A percentile compares a stretch with the other conserved stretches of the same genome.
Conservation (phyloP, 331 rosid genomes). For the Ulmus americana region DNA sequence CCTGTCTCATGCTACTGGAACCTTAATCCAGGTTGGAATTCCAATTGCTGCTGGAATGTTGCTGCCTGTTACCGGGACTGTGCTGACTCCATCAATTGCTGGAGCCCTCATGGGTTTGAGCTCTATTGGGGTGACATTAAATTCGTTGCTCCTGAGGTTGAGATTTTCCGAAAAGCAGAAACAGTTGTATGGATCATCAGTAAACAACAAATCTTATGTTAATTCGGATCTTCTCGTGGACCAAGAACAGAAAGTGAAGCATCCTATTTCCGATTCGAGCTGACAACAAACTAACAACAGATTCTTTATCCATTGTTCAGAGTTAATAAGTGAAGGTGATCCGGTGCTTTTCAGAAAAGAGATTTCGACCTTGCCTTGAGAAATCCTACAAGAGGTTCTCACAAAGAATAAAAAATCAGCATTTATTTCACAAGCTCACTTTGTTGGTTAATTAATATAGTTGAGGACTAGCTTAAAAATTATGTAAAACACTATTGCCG, state of each 20-base stretch:
- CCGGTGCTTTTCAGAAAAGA: background rate
- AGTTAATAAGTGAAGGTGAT: background rate
- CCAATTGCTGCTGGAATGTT: constrained; percentile 92
- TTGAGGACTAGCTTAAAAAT: too few species aligned
- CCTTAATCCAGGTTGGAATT: constrained; percentile 69
- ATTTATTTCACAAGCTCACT: background rate
- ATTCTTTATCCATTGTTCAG: background rate
- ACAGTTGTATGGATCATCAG: constrained; percentile 31
- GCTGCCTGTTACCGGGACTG: constrained; percentile 75
- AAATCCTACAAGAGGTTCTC: background rate
- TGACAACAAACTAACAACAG: background rate
- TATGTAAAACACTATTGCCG: too few species aligned
- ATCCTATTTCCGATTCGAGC: background rate
- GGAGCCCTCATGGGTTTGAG: constrained; percentile 96
- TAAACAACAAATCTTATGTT: constrained; percentile 1
- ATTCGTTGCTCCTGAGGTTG: constrained; percentile 72
- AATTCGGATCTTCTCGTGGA: constrained; percentile 10
- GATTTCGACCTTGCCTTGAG: constrained; percentile 7
- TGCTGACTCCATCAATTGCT: constrained; percentile 91
- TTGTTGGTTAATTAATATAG: too few species aligned
- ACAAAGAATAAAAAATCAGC: constrained; percentile 9
- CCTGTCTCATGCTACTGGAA: constrained; percentile 16
- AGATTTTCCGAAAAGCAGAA: constrained; percentile 57
- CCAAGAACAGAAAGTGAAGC: constrained; percentile 9
- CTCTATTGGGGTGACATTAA: constrained; percentile 82